Percentiles rank a stretch among this genome's conserved stretches.
Evolutionary conservation across 805 yeast species (phyloP).

Genomic region (Zygosaccharomyces siamensis): DNA sequence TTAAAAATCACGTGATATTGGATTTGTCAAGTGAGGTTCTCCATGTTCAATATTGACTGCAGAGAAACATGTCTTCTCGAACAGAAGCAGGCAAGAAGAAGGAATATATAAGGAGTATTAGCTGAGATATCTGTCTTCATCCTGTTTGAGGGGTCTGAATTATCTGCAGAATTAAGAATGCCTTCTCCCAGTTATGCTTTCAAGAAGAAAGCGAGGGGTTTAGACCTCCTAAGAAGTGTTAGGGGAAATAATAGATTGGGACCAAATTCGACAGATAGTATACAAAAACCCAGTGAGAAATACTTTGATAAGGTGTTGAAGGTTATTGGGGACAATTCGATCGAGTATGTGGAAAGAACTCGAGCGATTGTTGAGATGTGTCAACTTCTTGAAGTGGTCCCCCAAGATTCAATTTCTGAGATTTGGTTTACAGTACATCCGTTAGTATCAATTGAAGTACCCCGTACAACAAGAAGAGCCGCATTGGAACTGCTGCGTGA

Average conservation of each 20-base stretch:
- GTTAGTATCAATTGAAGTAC: slow-evolving; percentile 40
- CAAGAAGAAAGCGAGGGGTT: slow-evolving; percentile 4
- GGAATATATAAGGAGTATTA: neutral
- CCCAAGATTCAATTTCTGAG: slow-evolving; percentile 60
- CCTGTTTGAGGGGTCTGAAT: neutral
- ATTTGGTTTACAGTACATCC: slow-evolving; percentile 68
- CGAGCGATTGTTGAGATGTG: slow-evolving; percentile 50
- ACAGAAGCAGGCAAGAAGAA: neutral
- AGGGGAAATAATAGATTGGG: neutral
- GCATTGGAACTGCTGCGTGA: slow-evolving; percentile 49
- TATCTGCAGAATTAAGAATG: neutral
- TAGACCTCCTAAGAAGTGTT: slow-evolving; percentile 7
- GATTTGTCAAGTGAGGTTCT: neutral
- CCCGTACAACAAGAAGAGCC: slow-evolving; percentile 39
- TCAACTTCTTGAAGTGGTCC: slow-evolving; percentile 45
- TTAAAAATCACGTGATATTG: neutral
- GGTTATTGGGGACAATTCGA: slow-evolving; percentile 8
- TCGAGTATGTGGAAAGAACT: slow-evolving; percentile 31
- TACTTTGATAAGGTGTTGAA: slow-evolving; percentile 6
- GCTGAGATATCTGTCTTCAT: neutral
- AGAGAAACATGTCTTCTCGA: neutral
- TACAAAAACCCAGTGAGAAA: slow-evolving; percentile 18
- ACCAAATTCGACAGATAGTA: neutral
- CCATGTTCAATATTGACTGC: neutral
- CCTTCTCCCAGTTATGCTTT: slow-evolving; percentile 13